phyloP scores from a whole-genome alignment of 2,329 filamentous ascomycete genomes.

The Nemania sp. region DNA sequence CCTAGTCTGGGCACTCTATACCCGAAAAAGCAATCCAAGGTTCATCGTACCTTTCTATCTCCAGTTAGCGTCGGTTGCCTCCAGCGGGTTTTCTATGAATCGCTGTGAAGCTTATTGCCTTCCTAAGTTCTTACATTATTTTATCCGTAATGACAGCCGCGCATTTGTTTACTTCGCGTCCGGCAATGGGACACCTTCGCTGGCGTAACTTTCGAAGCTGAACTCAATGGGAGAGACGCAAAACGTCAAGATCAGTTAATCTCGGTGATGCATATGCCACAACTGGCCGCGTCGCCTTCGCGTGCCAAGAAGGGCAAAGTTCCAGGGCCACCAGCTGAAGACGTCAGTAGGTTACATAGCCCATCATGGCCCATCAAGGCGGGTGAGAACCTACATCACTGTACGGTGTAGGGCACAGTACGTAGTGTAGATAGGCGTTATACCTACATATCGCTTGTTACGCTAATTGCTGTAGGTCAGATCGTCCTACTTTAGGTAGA shows the following conservation, averaged over 20 bases:
- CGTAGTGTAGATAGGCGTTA: no score
- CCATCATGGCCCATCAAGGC: neutral
- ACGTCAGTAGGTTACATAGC: constrained; percentile 18
- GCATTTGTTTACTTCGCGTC: no score
- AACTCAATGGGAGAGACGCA: neutral
- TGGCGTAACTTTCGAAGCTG: neutral
- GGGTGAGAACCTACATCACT: neutral
- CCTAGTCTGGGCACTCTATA: neutral
- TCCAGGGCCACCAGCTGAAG: constrained; percentile 7
- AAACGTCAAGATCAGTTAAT: neutral
- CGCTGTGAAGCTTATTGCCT: no score
- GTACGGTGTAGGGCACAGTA: no score
- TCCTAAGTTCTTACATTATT: no score
- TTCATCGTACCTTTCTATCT: neutral
- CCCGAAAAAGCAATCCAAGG: constrained; percentile 16
- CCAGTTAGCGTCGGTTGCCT: no score
- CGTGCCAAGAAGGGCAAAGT: constrained; percentile 13
- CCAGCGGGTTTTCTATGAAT: no score
- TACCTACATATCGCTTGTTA: no score
- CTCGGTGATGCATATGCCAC: neutral
- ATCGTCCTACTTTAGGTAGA: no score
- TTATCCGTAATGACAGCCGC: neutral
- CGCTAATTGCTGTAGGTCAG: no score
- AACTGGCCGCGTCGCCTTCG: constrained; percentile 21
- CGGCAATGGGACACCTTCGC: neutral